These are phyloP conservation scores for Sungouiella blattae DNA, from an alignment of 805 yeast species.

Conservation along the genomic window DNA sequence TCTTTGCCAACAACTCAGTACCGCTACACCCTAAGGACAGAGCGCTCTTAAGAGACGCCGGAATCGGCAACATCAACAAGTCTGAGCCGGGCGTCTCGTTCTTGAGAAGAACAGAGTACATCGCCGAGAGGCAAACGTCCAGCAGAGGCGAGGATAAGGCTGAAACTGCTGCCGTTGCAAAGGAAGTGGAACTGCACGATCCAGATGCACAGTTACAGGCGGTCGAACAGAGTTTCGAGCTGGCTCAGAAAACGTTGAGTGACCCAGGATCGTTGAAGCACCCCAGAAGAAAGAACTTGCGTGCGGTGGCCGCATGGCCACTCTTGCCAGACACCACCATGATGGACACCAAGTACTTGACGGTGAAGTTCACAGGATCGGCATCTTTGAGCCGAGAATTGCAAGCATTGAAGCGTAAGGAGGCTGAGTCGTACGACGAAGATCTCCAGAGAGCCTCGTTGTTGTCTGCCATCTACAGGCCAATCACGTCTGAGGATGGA, in stretches of 20 bases:
- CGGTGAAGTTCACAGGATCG: constrained; percentile 59
- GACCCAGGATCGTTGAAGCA: constrained; percentile 52
- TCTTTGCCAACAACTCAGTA: constrained; percentile 28
- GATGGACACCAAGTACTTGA: constrained; percentile 72
- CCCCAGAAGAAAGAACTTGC: constrained; percentile 70
- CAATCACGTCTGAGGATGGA: constrained; percentile 67
- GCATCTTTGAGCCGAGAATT: constrained; percentile 46
- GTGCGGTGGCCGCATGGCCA: constrained; percentile 76
- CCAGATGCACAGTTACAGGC: constrained; percentile 61
- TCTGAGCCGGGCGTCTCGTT: constrained; percentile 63
- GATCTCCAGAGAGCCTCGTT: constrained; percentile 35
- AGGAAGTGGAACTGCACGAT: constrained; percentile 36
- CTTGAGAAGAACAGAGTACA: constrained; percentile 91
- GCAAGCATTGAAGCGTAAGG: constrained; percentile 24
- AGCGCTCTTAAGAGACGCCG: constrained; percentile 76
- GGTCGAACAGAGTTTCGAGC: constrained; percentile 77
- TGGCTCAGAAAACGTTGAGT: constrained; percentile 46
- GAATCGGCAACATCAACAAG: constrained; percentile 41
- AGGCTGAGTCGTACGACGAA: constrained; percentile 25
- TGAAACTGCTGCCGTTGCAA: constrained; percentile 14
- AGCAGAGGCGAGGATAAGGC: constrained; percentile 27
- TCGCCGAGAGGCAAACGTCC: constrained; percentile 54
- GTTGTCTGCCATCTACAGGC: constrained; percentile 66
- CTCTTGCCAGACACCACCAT: constrained; percentile 88
- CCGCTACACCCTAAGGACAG: constrained; percentile 76